A percentile compares a stretch with the other conserved stretches of the same genome.
These are phyloP conservation scores for Barnettozyma hawaiiensis DNA, from an alignment of 1,139 yeast species.

Conservation along the genomic window DNA sequence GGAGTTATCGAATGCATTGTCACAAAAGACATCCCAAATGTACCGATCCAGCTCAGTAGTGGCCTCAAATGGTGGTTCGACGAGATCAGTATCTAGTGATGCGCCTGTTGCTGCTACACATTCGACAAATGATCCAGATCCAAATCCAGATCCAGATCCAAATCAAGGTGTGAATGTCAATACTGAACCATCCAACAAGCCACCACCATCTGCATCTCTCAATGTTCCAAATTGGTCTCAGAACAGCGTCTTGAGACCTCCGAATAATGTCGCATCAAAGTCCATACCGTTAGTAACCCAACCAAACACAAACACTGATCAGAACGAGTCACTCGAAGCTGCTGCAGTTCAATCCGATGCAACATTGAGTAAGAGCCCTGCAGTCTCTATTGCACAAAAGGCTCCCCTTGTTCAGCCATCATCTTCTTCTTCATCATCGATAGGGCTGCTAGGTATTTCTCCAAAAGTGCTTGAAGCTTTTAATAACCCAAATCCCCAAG, in stretches of 20 bases:
- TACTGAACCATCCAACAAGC: not conserved
- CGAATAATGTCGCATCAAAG: not conserved
- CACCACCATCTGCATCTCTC: not conserved
- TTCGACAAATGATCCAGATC: not conserved
- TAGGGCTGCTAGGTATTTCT: slow-evolving; percentile 11
- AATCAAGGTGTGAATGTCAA: not conserved
- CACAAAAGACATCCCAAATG: not conserved
- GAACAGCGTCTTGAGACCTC: slow-evolving; percentile 6
- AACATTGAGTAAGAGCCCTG: not conserved
- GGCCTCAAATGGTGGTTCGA: not conserved
- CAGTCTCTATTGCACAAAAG: not conserved
- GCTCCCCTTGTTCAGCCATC: not conserved
- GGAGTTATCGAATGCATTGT: slow-evolving; percentile 9
- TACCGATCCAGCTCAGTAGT: not conserved
- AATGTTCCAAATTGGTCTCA: slow-evolving; percentile 9
- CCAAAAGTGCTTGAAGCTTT: slow-evolving; percentile 4
- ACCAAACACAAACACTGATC: not conserved
- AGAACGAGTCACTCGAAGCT: not conserved
- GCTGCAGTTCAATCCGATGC: not conserved
- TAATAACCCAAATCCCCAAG: not conserved
- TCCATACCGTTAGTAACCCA: not conserved
- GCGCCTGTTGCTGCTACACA: not conserved
- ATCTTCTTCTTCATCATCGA: no score
- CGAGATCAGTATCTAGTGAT: not conserved
- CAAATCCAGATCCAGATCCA: no score